Evolutionary conservation across 208 protist species (phyloP).

Genomic region (Leishmania amazonensis): DNA sequence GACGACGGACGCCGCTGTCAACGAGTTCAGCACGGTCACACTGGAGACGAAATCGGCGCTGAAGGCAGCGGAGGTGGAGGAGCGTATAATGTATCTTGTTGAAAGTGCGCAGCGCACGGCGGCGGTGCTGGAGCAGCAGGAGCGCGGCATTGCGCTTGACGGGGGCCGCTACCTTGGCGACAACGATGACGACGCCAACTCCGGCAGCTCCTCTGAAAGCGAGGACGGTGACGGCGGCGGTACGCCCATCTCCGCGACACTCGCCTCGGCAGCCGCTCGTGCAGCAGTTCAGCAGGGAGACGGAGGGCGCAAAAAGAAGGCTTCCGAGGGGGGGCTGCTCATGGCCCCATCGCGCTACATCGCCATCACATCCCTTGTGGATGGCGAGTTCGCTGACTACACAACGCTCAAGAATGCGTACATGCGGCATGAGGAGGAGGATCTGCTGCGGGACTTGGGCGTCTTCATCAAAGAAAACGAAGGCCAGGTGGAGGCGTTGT

Average conservation of each 20-base stretch:
- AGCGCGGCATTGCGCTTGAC: conserved; percentile 33
- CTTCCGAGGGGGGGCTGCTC: conserved; percentile 33
- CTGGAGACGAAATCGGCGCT: conserved; percentile 43
- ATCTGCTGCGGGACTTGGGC: conserved; percentile 68
- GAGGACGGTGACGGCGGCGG: conserved; percentile 33
- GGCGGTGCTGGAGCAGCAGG: conserved; percentile 51
- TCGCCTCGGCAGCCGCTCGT: conserved; percentile 21
- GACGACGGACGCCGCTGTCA: conserved; percentile 25
- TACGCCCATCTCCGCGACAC: conserved; percentile 1
- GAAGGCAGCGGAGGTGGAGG: conserved; percentile 43
- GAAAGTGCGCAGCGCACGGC: conserved; percentile 54
- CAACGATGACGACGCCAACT: conserved; percentile 34
- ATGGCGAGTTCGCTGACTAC: conserved; percentile 92
- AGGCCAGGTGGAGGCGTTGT: conserved; percentile 83
- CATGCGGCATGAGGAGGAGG: conserved; percentile 78
- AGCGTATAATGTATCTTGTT: conserved; percentile 46
- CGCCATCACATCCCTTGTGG: conserved; percentile 83
- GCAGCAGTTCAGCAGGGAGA: conserved; percentile 22
- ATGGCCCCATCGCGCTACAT: conserved; percentile 78
- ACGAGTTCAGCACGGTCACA: conserved; percentile 55
- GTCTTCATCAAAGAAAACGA: conserved; percentile 88
- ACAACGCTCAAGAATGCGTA: conserved; percentile 81
- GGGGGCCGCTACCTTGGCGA: conserved; percentile 10
- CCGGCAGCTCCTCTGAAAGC: conserved; percentile 33
- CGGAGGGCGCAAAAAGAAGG: conserved; percentile 29